phyloP scores from a whole-genome alignment of 257 asterid genomes.

The Buddleja alternifolia region DNA sequence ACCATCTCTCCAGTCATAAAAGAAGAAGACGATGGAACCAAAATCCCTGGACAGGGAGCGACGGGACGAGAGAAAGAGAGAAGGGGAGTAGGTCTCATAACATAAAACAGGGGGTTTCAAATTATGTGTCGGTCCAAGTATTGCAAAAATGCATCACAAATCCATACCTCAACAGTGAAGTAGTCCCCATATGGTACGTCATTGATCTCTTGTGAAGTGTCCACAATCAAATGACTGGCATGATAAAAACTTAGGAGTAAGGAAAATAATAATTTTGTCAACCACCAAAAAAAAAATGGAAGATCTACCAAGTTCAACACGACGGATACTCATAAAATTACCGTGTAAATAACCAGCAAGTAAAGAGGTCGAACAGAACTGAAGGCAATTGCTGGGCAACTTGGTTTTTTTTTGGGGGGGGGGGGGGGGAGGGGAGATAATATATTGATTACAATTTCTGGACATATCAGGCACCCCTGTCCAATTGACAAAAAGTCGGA shows the following conservation, averaged over 20 bases:
- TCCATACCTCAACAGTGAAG: conserved; percentile 88
- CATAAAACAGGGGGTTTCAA: conserved; percentile 12
- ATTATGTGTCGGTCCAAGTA: conserved; percentile 22
- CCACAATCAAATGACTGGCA: conserved; percentile 79
- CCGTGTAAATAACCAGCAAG: neutral
- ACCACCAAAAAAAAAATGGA: conserved; percentile 19
- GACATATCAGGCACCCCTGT: neutral
- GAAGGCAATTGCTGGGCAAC: neutral
- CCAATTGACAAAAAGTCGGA: neutral
- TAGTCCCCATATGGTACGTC: conserved; percentile 96
- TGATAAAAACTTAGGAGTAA: conserved; percentile 33
- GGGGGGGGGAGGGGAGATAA: no score
- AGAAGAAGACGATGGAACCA: conserved; percentile 12
- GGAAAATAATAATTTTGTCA: conserved; percentile 21
- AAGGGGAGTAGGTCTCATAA: conserved; percentile 13
- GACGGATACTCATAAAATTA: neutral
- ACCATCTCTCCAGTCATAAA: neutral
- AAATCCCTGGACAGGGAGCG: neutral
- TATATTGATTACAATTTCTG: no score
- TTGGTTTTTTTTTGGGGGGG: no score
- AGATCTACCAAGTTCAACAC: conserved; percentile 16
- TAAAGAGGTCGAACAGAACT: neutral
- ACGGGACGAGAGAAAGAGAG: neutral
- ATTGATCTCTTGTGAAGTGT: conserved; percentile 77
- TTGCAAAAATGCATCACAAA: conserved; percentile 10